Evolutionary conservation across 1,284 basidiomycete genomes (phyloP).

Genomic region (Leucoagaricus sp.): DNA sequence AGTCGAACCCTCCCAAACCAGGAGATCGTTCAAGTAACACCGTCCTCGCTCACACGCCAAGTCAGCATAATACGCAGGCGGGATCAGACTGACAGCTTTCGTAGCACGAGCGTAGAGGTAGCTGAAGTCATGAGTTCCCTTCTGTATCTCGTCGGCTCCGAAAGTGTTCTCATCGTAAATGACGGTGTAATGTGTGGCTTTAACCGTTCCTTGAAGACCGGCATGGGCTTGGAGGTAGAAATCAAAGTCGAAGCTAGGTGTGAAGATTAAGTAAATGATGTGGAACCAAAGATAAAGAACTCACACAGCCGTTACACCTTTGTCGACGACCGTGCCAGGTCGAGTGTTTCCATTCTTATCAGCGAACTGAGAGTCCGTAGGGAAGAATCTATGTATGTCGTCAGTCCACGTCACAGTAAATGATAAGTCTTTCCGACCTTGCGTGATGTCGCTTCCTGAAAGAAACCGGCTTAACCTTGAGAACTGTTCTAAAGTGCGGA

Average conservation of each 20-base stretch:
- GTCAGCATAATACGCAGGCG: slow-evolving; percentile 77
- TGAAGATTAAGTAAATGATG: slow-evolving; percentile 2
- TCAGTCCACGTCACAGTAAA: not conserved
- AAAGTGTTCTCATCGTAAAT: slow-evolving; percentile 72
- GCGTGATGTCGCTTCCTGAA: slow-evolving; percentile 73
- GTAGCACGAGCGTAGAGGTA: slow-evolving; percentile 78
- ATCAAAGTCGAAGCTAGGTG: slow-evolving; percentile 63
- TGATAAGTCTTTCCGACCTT: slow-evolving; percentile 31
- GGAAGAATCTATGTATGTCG: slow-evolving; percentile 48
- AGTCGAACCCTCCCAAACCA: slow-evolving; percentile 51
- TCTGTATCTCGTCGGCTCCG: slow-evolving; percentile 65
- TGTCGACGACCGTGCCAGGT: slow-evolving; percentile 76
- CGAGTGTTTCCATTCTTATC: slow-evolving; percentile 70
- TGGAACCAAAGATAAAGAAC: slow-evolving; percentile 19
- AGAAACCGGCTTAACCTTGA: not conserved
- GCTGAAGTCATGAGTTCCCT: slow-evolving; percentile 61
- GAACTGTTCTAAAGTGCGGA: not conserved
- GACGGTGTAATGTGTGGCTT: slow-evolving; percentile 73
- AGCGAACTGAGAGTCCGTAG: slow-evolving; percentile 47
- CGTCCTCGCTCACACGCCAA: slow-evolving; percentile 75
- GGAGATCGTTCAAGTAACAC: slow-evolving; percentile 67
- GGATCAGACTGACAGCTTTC: slow-evolving; percentile 74
- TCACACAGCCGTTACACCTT: slow-evolving; percentile 69
- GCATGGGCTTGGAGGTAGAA: slow-evolving; percentile 80
- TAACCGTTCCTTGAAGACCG: slow-evolving; percentile 65